Evolutionary conservation across 768 basidiomycete genomes (phyloP), one percentile per base, ranked within the genome.

Genomic region (Lactarius hengduanensis): DNA sequence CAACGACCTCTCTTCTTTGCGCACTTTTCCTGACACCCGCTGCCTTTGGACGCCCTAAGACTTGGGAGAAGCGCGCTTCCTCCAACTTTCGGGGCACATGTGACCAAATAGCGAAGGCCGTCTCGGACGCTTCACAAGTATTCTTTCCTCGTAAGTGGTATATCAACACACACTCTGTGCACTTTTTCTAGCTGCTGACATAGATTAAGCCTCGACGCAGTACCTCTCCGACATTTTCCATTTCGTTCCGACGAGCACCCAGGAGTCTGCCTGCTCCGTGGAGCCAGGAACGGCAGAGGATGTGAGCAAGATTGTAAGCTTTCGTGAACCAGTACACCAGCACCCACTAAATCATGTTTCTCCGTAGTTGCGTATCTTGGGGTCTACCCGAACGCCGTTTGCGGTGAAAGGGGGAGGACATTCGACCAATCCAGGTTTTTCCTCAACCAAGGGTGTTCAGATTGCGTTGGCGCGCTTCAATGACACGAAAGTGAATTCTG

Each of bases 381-480:
- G 53, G 5, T 22, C 36, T 4, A 67, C 61, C 10, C 66, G 64
- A 43, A 67, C 65, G 6, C 68, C 68, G 13, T 58, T 68, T 50
- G 69, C 69, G 15, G 64, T 71, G 38, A 75, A 75, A 47, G 70
- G 72, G 7, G 74, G 74, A 3, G 74, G 74, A 3, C 74, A 75
- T 45, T 18, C 72, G 1, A 69, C 60, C 3, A 72, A 72, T 34
- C 67, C 63, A 0, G 72, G 73, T 1, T 73, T 73, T 69, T 73
- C 68, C 22, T 75, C 74, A 3, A 75, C 74, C 2, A n/a, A 55
- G 4, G 74, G 74, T 20, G 69, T 75, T 15, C 70, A 73, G 18
- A 72, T 75, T 26, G 20, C 73, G 15, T 69, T 75, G 73, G 41
- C 62, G 11, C 69, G 68, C 5, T 75, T 74, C 56, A 55, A 66